These are phyloP conservation scores for Amylocarpus encephaloides DNA, from an alignment of 2,329 filamentous ascomycete species.

Conservation along the genomic window DNA sequence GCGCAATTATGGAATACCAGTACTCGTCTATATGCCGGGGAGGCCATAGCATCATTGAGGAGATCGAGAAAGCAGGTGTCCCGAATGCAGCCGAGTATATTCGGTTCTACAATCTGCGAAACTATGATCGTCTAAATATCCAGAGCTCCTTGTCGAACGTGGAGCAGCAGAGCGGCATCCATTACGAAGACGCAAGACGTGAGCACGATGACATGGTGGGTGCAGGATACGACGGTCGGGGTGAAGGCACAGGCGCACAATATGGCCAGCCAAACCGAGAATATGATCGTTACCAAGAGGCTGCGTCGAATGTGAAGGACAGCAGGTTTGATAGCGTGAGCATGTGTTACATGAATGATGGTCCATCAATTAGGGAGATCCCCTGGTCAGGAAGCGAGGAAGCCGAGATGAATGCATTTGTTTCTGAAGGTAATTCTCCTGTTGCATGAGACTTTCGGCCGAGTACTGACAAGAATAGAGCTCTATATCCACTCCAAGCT, in stretches of 20 bases:
- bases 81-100: conserved; percentile 66
- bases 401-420: conserved; percentile 53
- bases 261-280: conserved; percentile 31
- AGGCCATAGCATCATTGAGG: conserved; percentile 71
- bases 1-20: conserved; percentile 85
- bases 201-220: conserved; percentile 56
- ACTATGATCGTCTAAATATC: conserved; percentile 76
- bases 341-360: conserved; percentile 76
- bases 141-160: conserved; percentile 54
- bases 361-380: conserved; percentile 57
- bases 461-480: conserved; percentile 31
- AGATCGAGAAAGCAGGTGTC: conserved; percentile 57
- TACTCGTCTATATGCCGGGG: conserved; percentile 74
- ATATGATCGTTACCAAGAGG: conserved; percentile 59
- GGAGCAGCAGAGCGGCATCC: conserved; percentile 57
- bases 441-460: neutral
- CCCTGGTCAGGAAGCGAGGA: conserved; percentile 51
- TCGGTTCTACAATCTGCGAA: conserved; percentile 78
- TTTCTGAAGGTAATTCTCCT: conserved; percentile 41
- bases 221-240: conserved; percentile 35
- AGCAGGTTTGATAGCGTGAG: conserved; percentile 70
- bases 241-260: conserved; percentile 32
- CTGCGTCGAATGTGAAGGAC: conserved; percentile 48
- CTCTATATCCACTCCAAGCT: conserved; percentile 62
- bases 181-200: conserved; percentile 59